phyloP scores from a whole-genome alignment of 2,329 filamentous ascomycete species.

The Beauveria asiatica region DNA sequence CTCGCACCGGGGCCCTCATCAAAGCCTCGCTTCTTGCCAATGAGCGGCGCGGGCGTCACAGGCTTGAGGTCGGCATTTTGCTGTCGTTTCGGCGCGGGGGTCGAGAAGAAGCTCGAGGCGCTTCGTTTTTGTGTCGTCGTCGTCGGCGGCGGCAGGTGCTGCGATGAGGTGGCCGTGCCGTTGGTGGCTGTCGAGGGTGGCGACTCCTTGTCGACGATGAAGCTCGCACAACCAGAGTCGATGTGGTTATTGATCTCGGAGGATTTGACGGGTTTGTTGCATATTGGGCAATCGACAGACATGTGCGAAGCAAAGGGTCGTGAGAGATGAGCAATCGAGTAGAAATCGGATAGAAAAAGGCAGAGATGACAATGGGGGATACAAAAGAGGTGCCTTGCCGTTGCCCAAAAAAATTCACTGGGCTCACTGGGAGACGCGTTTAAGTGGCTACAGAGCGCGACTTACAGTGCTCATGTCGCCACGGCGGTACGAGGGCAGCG shows the following conservation, averaged over 20 bases:
- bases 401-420: background rate
- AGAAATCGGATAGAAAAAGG: background rate
- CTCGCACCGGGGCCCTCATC: conserved; percentile 43
- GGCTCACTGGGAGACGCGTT: background rate
- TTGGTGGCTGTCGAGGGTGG: conserved; percentile 21
- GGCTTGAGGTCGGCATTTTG: conserved; percentile 29
- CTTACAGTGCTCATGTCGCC: background rate
- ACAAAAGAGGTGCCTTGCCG: background rate
- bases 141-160: conserved; percentile 22
- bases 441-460: conserved; percentile 2
- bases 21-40: conserved; percentile 42
- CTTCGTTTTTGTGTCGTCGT: conserved; percentile 41
- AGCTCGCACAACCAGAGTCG: conserved; percentile 69
- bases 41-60: conserved; percentile 23
- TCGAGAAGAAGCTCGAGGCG: conserved; percentile 53
- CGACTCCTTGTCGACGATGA: conserved; percentile 47
- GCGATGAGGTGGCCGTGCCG: conserved; percentile 19
- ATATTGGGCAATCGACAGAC: conserved; percentile 72
- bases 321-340: no score
- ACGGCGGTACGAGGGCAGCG: background rate
- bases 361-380: background rate
- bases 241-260: conserved; percentile 82
- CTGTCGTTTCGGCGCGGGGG: conserved; percentile 49
- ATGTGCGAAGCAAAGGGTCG: conserved; percentile 15
- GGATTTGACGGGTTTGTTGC: conserved; percentile 62